Evolutionary conservation across 2,329 filamentous ascomycete species (phyloP), one percentile per base, ranked within the genome.

Genomic region (Pleurostoma richardsiae): DNA sequence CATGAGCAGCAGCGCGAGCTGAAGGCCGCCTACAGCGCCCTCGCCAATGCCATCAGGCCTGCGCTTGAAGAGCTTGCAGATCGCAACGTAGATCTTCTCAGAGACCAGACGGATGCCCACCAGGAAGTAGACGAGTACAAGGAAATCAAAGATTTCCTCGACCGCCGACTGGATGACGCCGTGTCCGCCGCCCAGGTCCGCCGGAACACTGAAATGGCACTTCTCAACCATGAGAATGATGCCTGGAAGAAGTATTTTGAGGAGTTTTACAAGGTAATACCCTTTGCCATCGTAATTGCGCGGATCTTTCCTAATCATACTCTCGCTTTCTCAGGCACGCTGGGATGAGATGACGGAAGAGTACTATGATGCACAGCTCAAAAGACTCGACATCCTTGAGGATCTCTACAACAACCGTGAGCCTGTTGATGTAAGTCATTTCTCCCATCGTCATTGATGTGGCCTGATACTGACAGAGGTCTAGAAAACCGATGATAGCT

Each of bases 1-100:
- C 77, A 80, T 53, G 79, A 82, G 60, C 81, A 85, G 46, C 80
- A 84, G 59, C 74, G 84, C 54, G 77, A 85, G 55, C 71, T 88
- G 56, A 85, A 85, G 62, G 79, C 80, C 47, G 73, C 73, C 28
- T 88, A 80, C 63, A 74, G 80, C n/a, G 70, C 76, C 48, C 76
- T 88, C 44, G 75, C 80, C 49, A 76, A 79, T 54, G 72, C 77
- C 30, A 65, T 86, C 55, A 87, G 85, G 62, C 78, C 79, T 11
- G 74, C 82, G 7, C 69, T 87, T 10, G 80, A 82, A 49, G 83
- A 87, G 58, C 70, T 89, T 26, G 82, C 82, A 19, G 77, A 80
- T 45, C 74, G 80, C 31, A 76, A 70, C 44, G 65, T 85, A 48
- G 77, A 81, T 42, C 72, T 76, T 49, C 65, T 87, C 49, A 70